Conservation (phyloP, 148 eudicot genomes). For the Beta vulgaris region DNA sequence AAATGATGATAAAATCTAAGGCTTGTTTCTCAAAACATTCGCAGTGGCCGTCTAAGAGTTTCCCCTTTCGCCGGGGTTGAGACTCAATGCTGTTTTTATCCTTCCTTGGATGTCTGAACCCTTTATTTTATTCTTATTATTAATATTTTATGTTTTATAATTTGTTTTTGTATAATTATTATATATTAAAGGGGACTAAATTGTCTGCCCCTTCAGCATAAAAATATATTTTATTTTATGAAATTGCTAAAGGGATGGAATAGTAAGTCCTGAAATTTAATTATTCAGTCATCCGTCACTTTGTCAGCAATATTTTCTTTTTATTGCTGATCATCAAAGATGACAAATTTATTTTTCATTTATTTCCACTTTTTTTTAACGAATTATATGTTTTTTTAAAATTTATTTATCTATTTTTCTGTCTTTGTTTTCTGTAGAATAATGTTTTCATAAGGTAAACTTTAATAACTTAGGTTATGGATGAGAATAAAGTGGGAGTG, state of each 20-base stretch:
- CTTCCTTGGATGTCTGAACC: slow-evolving; percentile 52
- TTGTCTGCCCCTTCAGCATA: slow-evolving; percentile 34
- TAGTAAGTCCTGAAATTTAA: slow-evolving; percentile 26
- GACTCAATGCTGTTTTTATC: slow-evolving; percentile 40
- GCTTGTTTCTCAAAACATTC: slow-evolving; percentile 65
- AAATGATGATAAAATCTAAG: slow-evolving; percentile 39
- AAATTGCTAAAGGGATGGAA: slow-evolving; percentile 30
- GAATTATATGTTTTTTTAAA: too few species aligned
- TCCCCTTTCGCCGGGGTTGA: slow-evolving; percentile 55
- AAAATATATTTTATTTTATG: not conserved
- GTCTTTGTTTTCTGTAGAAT: too few species aligned
- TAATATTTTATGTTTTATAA: too few species aligned
- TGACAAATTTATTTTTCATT: slow-evolving; percentile 7
- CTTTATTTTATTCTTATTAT: not conserved
- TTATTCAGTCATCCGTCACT: slow-evolving; percentile 17
- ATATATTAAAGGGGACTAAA: not conserved
- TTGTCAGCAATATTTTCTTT: slow-evolving; percentile 10
- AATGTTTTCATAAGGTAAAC: too few species aligned
- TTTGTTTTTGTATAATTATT: not conserved
- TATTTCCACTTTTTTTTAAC: too few species aligned
- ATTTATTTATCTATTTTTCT: too few species aligned
- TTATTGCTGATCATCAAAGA: slow-evolving; percentile 11
- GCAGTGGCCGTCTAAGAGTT: slow-evolving; percentile 69
- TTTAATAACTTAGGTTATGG: too few species aligned
- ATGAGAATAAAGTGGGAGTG: too few species aligned